Base-by-base conservation (phyloP, 2,329 filamentous ascomycete genomes). In the Phaeoacremonium minimum region DNA sequence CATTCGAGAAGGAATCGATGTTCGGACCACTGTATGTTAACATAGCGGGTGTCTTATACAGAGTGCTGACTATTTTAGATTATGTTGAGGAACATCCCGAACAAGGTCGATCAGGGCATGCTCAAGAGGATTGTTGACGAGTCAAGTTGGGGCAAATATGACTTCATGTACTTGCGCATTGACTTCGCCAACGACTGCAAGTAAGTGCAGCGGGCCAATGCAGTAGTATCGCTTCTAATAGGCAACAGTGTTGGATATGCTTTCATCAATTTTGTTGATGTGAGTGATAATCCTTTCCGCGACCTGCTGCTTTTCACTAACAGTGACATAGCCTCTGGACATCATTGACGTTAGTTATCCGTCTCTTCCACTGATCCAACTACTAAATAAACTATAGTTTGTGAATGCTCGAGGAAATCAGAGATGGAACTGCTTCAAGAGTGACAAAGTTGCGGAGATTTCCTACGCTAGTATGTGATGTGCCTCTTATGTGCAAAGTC, bases 181-280 rank as follows among this genome's bases (percentile, higher is more conserved):
- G 86, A 90, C 56, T 90, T 90, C 49, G 80, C 79, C 36, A 87
- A 88, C 50, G 80, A 87, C 45, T 88, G 85, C 81, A 90, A 89
- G 83, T 87, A 61, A 64, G 83, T 71, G 20, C n/a, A n/a, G n/a
- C n/a, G n/a, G n/a, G n/a, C n/a, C n/a, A n/a, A n/a, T n/a, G n/a
- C n/a, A n/a, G n/a, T n/a, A n/a, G n/a, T n/a, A n/a, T n/a, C n/a
- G n/a, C n/a, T n/a, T n/a, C n/a, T n/a, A n/a, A n/a, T n/a, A n/a
- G n/a, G n/a, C n/a, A n/a, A n/a, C 16, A 95, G 89, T 56, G 91
- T 97, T 40, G 93, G 93, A 31, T 97, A 97, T 60, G 91, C 89
- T 0, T 98, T 97, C 62, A 88, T 98, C 65, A 96, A 98, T 61
- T 96, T 97, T 50, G 77, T 82, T 30, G 81, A 89, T 57, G 83